Conservation (phyloP, 148 eudicot genomes). For the Camellia lanceoleosa region DNA sequence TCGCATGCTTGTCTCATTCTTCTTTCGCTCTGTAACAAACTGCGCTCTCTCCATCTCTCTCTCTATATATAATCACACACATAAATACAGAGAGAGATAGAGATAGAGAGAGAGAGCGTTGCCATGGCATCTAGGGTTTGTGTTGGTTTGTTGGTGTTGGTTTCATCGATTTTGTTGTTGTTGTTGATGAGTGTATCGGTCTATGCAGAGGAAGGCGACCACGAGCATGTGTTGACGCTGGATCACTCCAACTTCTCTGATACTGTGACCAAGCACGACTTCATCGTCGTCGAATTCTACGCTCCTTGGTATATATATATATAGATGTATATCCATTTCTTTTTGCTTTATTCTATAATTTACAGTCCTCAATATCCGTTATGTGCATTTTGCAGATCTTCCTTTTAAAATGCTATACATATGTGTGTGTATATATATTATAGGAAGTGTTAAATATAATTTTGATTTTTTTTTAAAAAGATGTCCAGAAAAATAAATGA, state of each 20-base stretch:
- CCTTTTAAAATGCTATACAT: too few species aligned
- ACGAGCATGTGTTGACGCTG: constrained; percentile 9
- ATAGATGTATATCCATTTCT: too few species aligned
- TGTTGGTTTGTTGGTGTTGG: not conserved
- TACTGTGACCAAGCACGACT: not conserved
- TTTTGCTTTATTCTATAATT: not conserved
- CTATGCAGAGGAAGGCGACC: not conserved
- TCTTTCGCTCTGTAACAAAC: constrained; percentile 4
- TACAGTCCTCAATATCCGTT: not conserved
- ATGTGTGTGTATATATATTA: too few species aligned
- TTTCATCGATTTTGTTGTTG: not conserved
- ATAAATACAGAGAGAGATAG: not conserved
- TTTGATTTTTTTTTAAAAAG: too few species aligned
- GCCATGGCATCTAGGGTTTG: constrained; percentile 7
- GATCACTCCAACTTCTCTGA: constrained; percentile 9
- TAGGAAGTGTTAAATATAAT: too few species aligned
- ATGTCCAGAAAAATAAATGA: too few species aligned
- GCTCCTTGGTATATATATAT: constrained; percentile 7
- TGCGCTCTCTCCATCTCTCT: not conserved
- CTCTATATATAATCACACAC: too few species aligned
- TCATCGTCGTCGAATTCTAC: constrained; percentile 7
- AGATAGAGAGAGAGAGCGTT: not conserved
- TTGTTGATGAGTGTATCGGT: not conserved
- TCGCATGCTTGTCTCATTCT: not conserved
- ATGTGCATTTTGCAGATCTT: not conserved